Evolutionary conservation across 169 alveolate genomes (phyloP).

Genomic region (Babesia ovata): DNA sequence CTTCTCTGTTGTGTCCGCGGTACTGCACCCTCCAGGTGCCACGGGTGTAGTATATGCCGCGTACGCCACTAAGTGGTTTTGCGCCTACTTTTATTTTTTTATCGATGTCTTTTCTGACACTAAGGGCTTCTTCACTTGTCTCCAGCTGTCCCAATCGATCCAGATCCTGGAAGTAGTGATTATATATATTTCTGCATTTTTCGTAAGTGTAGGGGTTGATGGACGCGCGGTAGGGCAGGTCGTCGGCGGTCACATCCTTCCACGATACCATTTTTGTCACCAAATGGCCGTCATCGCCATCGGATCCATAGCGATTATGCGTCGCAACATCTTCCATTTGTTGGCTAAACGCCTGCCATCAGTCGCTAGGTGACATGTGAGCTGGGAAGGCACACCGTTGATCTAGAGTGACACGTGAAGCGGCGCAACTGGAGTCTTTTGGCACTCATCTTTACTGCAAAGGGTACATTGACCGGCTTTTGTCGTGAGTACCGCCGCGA

Average conservation of each 20-base stretch:
- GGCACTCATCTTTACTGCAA: constrained; percentile 12
- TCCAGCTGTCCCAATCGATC: constrained; percentile 52
- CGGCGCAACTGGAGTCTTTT: not conserved
- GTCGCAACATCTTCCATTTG: too few relatives aligned
- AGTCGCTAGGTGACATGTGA: constrained; percentile 7
- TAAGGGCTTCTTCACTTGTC: not conserved
- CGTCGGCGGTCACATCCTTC: not conserved
- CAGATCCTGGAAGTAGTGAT: constrained; percentile 39
- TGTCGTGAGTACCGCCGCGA: constrained; percentile 4
- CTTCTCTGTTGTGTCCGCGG: constrained; percentile 34
- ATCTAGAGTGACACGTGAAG: not conserved
- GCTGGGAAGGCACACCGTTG: constrained; percentile 22
- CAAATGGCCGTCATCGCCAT: not conserved
- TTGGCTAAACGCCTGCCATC: not conserved
- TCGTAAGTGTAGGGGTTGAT: constrained; percentile 24
- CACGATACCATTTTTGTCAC: constrained; percentile 1
- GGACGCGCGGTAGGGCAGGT: constrained; percentile 36
- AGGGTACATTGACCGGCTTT: not conserved
- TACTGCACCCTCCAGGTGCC: constrained; percentile 67
- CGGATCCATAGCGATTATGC: not conserved
- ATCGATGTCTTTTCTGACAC: constrained; percentile 1
- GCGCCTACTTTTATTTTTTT: constrained; percentile 52
- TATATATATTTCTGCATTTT: constrained; percentile 4
- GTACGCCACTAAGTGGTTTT: constrained; percentile 62
- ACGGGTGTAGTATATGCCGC: constrained; percentile 63